Base-by-base conservation (phyloP, 345 rosid species). In the Heritiera fomes region DNA sequence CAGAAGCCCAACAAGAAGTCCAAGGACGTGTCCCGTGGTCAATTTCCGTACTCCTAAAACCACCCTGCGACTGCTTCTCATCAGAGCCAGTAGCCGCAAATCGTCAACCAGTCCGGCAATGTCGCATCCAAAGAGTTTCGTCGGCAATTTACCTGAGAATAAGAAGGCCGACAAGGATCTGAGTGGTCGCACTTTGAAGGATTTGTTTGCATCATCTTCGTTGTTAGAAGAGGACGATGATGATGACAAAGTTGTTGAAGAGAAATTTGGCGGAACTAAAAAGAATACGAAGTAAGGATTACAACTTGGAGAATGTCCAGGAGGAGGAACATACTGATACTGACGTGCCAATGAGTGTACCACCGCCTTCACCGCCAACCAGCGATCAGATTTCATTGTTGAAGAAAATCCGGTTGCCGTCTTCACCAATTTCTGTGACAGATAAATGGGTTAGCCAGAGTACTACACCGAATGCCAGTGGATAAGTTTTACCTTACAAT, bases 1-100 rank as follows among this genome's bases (percentile, higher is more conserved):
- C 1, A 88, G 84, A 79, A 93, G 96, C 79, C 94, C 97, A 0
- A 92, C 96, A 7, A 86, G 91, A 61, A 90, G 95, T 79, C 97
- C 98, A 1, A 82, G 92, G 67, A 89, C 97, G 52, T 93, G 98
- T 79, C 97, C 98, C 0, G 45, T 89, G 46, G 92, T 95, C 63
- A 90, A 89, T 3, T 81, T 93, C 86, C 89, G 87, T 3, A 89
- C 93, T 3, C 89, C 86, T 79, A 95, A 93, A 82, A 88, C 92
- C 59, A 89, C 92, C 15, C 82, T 95, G 60, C 89, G 91, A 68
- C 91, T 87, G 97, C 94, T 95, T 59, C 87, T 95, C 73, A 83
- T 88, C 73, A 80, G 87, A 63, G 75, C 79, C 88, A 78, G 87
- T 7, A 83, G 87, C 80, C 83, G 87, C 68, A 79, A 85, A 30